A percentile compares a stretch with the other conserved stretches of the same genome.
phyloP scores from a whole-genome alignment of 495 filamentous ascomycete species.

The Barbatosphaeria neglecta region DNA sequence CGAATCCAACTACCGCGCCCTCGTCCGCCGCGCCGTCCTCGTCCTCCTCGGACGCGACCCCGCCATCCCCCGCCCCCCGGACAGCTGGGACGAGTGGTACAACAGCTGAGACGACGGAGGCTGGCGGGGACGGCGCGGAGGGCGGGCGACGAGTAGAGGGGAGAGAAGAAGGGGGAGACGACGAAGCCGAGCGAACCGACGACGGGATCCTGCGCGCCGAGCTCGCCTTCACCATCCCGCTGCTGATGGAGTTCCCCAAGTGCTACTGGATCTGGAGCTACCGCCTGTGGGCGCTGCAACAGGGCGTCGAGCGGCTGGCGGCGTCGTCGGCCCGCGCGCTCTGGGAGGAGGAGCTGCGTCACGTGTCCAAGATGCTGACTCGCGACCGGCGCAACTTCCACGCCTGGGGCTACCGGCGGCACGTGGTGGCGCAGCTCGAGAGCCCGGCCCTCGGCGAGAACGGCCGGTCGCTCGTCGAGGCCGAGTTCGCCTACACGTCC shows the following conservation, averaged over 20 bases:
- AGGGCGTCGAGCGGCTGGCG: conserved; percentile 53
- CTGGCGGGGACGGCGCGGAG: conserved; percentile 1
- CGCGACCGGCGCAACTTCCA: conserved; percentile 91
- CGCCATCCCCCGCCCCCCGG: conserved; percentile 30
- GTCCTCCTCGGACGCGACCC: conserved; percentile 36
- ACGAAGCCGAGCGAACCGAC: conserved; percentile 7
- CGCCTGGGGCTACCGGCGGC: conserved; percentile 85
- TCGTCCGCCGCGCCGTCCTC: conserved; percentile 37
- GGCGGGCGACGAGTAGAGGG: no score
- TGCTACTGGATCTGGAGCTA: conserved; percentile 99
- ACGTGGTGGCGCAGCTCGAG: conserved; percentile 60
- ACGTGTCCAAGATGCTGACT: conserved; percentile 76
- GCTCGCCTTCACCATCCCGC: conserved; percentile 66
- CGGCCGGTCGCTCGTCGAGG: conserved; percentile 60
- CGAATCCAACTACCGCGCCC: conserved; percentile 35
- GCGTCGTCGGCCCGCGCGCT: conserved; percentile 41
- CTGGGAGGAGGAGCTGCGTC: conserved; percentile 72
- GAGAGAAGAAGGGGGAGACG: no score
- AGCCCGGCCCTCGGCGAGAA: conserved; percentile 33
- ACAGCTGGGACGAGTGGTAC: conserved; percentile 46
- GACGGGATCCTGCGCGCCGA: conserved; percentile 43
- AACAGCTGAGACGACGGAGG: conserved; percentile 27
- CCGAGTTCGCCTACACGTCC: conserved; percentile 81
- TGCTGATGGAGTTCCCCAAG: conserved; percentile 79
- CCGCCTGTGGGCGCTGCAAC: conserved; percentile 73